Base-by-base conservation (phyloP, 176 grass and related monocot genomes). In the Pontederia paniculata region DNA sequence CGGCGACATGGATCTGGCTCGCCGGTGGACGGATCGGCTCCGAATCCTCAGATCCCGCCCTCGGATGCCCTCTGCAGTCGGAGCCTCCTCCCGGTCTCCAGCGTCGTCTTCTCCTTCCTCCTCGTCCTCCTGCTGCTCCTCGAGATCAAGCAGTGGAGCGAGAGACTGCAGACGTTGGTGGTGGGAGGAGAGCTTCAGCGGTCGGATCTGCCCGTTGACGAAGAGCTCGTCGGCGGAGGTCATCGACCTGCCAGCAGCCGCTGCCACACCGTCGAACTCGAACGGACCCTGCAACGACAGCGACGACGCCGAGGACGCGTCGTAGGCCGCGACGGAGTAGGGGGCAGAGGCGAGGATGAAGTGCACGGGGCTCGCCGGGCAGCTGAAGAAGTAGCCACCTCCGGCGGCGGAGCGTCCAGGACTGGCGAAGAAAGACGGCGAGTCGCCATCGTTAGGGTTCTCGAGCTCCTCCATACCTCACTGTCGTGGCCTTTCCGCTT, bases 171-270 rank as follows among this genome's bases (percentile, higher is more conserved):
- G 80, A 73, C 68, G 80, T 52, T 44, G 82, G 64, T 37, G 88
- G 68, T 28, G 80, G 72, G 67, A 70, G 74, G 86, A 67, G 28
- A 90, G 73, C 55, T 81, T 97, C 45, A 97, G 77, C 17, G 91
- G 86, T 0, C 91, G 79, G 86, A 97, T 97, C 86, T 97, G 86
- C 52, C 91, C 91, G 65, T 97, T 84, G 68, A 80, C 61, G 73
- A 97, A 97, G 60, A 97, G 82, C 70, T 97, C 83, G 56, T 97
- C 91, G 8, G 91, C 91, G 14, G 91, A 90, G 64, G 85, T 90
- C 91, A 97, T 97, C 17, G 80, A 73, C 11, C 83, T 83, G 11
- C 73, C 74, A 4, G 75, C 73, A 1, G 72, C 60, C 14, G 70
- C 80, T 1, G 72, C 60, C 14, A 67, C 80, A 12, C 67, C 67